Conservation (phyloP, 495 filamentous ascomycete genomes). For the Podospora appendiculata region DNA sequence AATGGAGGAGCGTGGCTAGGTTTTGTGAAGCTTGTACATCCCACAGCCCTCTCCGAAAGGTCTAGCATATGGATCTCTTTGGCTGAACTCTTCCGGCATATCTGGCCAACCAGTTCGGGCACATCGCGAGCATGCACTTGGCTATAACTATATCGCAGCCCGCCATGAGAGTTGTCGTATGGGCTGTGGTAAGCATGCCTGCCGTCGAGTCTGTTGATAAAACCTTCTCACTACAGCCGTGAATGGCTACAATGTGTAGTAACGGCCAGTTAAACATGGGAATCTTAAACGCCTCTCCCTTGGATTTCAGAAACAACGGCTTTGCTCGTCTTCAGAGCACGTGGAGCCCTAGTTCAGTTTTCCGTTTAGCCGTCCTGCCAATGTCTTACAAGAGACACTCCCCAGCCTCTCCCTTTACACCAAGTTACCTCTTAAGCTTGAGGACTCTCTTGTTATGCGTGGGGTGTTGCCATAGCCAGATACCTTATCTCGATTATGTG, state of each 20-base stretch:
- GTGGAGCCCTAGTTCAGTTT: constrained; percentile 1
- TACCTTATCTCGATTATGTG: constrained; percentile 7
- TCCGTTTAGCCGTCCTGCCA: constrained; percentile 8
- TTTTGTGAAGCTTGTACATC: neutral
- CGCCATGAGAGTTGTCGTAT: too few relatives aligned
- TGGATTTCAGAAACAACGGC: neutral
- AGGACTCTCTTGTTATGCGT: neutral
- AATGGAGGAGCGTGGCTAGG: neutral
- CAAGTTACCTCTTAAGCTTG: neutral
- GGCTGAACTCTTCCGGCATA: too few relatives aligned
- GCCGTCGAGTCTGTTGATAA: too few relatives aligned
- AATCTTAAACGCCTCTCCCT: too few relatives aligned
- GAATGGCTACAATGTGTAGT: too few relatives aligned
- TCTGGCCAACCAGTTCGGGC: too few relatives aligned
- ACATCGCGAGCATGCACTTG: too few relatives aligned
- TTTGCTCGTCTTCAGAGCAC: constrained; percentile 11
- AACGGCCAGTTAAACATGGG: too few relatives aligned
- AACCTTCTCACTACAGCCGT: too few relatives aligned
- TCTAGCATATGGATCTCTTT: constrained; percentile 1
- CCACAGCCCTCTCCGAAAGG: neutral
- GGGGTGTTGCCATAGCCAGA: neutral
- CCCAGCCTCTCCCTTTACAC: neutral
- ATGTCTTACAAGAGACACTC: neutral
- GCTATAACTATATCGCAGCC: too few relatives aligned
- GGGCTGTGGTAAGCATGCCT: too few relatives aligned